phyloP scores from a whole-genome alignment of 2,329 filamentous ascomycete genomes.

The Ophiostoma quercus region DNA sequence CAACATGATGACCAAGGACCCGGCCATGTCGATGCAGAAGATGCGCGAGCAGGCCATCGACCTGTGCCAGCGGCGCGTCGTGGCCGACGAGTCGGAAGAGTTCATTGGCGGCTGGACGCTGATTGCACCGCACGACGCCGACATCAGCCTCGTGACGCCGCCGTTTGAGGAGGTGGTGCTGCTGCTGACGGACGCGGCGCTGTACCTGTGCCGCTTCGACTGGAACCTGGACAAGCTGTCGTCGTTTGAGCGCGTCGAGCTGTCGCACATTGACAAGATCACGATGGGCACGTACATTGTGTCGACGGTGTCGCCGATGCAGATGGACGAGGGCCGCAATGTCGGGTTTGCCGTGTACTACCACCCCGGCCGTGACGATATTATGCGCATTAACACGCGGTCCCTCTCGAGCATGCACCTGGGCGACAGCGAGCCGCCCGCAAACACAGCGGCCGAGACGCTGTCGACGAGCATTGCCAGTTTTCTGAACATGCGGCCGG shows the following conservation, averaged over 20 bases:
- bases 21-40: conserved; percentile 79
- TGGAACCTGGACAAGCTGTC: conserved; percentile 94
- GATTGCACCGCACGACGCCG: conserved; percentile 65
- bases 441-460: conserved; percentile 22
- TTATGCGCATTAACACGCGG: conserved; percentile 77
- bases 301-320: conserved; percentile 70
- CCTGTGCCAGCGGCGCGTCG: conserved; percentile 77
- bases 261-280: conserved; percentile 67
- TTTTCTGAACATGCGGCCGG: conserved; percentile 40
- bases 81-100: conserved; percentile 77
- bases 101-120: conserved; percentile 87
- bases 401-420: conserved; percentile 56
- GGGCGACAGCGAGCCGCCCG: conserved; percentile 18
- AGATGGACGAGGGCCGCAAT: conserved; percentile 73
- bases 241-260: conserved; percentile 79
- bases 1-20: conserved; percentile 88
- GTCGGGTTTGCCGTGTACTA: conserved; percentile 80
- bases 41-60: conserved; percentile 88
- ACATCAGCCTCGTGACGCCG: conserved; percentile 58
- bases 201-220: conserved; percentile 89
- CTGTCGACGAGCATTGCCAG: conserved; percentile 36
- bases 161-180: conserved; percentile 87
- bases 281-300: conserved; percentile 85
- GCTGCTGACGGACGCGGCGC: conserved; percentile 73
- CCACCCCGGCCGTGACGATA: conserved; percentile 62